Evolutionary conservation across 169 alveolate genomes (phyloP), one percentile per base, ranked within the genome.

Genomic region (Plasmodium knowlesi): DNA sequence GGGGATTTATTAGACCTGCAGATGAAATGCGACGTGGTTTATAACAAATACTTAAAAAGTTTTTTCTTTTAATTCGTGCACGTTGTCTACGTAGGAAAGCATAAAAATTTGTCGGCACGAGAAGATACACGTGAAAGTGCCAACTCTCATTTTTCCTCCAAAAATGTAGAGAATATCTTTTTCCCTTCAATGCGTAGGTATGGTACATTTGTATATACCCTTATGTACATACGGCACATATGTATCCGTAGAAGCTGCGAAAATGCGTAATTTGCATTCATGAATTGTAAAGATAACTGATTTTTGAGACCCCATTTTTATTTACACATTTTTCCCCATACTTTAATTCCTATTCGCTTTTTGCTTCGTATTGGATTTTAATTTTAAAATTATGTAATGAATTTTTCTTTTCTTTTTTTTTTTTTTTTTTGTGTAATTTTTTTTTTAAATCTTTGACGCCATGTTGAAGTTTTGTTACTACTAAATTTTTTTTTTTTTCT

Each of bases 11-110:
- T 82, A 82, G 92, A 91, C 81, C 61, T 91, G 80, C 81, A 91
- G 71, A 91, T 80, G 92, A 91, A 91, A 53, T 91, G 95, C 41
- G 95, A 91, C 57, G 95, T 82, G 30, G 95, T 91, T 30, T 91
- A 71, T 82, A 82, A 91, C 79, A 91, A 91, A 91, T 82, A 91
- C 54, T 82, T 91, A 57, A 91, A 82, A 39, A 91, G 80, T 72
- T 91, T 91, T 82, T 91, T 91, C 88, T 89, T 89, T 70, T 89
- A 89, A 89, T n/a, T 30, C 22, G 43, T 25, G 43, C 28, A 32
- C 83, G 2, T 61, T 67, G 39, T 19, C 5, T 67, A 67, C 76
- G 37, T 67, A 67, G 16, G 76, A 25, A 67, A 67, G 76, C 30
- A 9, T 28, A 67, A 67, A 16, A 19, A 22, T 67, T 67, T 67